phyloP scores from a whole-genome alignment of 805 yeast species.

The Yarrowia yakushimensis region DNA sequence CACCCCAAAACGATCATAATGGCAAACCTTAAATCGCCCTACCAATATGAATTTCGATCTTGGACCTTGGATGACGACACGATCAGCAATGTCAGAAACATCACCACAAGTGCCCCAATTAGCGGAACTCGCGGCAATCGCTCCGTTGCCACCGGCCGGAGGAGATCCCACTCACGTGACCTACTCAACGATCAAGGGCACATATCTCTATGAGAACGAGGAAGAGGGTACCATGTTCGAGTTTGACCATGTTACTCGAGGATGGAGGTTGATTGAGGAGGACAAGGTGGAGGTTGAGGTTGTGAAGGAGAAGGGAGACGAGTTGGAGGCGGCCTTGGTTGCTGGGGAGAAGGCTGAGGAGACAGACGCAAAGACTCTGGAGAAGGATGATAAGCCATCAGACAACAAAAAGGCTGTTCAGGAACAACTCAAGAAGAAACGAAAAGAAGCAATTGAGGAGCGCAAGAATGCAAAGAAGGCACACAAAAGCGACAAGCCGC shows the following conservation, averaged over 20 bases:
- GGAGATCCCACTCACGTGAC: background rate
- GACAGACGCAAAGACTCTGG: no score
- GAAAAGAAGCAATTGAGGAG: background rate
- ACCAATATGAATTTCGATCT: background rate
- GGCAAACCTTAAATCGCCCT: background rate
- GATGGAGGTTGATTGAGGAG: background rate
- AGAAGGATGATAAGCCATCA: background rate
- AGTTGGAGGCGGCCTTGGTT: background rate
- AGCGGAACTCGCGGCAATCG: background rate
- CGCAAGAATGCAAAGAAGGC: background rate
- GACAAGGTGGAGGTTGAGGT: background rate
- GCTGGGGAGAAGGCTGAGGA: background rate
- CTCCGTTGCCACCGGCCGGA: slow-evolving; percentile 7
- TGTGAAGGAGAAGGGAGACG: background rate
- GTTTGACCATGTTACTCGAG: slow-evolving; percentile 9
- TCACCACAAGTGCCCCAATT: no score
- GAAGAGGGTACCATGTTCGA: background rate
- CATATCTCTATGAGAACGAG: background rate
- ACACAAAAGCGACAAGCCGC: background rate
- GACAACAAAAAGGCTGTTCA: background rate
- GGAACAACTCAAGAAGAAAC: background rate
- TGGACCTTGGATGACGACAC: no score
- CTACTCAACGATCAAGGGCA: slow-evolving; percentile 16
- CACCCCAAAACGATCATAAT: no score
- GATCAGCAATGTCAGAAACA: no score